phyloP scores from a whole-genome alignment of 2,329 filamentous ascomycete species.

The Trichoderma lentiforme region DNA sequence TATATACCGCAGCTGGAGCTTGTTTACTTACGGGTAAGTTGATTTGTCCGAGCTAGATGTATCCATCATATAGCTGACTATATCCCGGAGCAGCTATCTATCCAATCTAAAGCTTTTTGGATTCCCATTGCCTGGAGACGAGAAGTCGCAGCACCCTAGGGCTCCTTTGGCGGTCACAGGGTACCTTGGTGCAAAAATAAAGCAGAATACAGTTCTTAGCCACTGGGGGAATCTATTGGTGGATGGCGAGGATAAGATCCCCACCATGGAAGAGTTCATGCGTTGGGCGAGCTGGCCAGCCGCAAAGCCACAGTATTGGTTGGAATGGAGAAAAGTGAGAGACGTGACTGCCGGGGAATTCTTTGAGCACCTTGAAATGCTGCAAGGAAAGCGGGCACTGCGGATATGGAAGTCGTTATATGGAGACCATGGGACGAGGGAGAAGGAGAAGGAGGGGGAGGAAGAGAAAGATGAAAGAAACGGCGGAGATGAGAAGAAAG shows the following conservation, averaged over 20 bases:
- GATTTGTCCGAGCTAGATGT: not conserved
- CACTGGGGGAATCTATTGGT: slow-evolving; percentile 27
- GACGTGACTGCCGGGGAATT: slow-evolving; percentile 15
- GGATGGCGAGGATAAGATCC: slow-evolving; percentile 11
- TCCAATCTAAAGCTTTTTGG: not conserved
- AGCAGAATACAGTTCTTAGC: slow-evolving; percentile 23
- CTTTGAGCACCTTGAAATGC: not conserved
- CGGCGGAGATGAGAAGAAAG: not conserved
- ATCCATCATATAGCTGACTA: not conserved
- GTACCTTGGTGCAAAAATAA: slow-evolving; percentile 23
- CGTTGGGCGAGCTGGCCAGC: slow-evolving; percentile 26
- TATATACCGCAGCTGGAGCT: slow-evolving; percentile 27
- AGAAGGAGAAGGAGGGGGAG: not conserved
- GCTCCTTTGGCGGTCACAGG: slow-evolving; percentile 17
- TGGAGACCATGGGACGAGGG: not conserved
- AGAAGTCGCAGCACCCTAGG: not conserved
- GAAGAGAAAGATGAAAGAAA: not conserved
- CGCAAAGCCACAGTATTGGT: slow-evolving; percentile 24
- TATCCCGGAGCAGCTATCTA: not conserved
- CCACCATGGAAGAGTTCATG: slow-evolving; percentile 22
- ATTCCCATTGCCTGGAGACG: not conserved
- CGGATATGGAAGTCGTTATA: not conserved
- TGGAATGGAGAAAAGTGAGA: slow-evolving; percentile 27
- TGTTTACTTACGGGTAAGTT: slow-evolving; percentile 23
- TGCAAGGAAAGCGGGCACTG: not conserved